phyloP scores from a whole-genome alignment of 495 filamentous ascomycete species.

The Astrocystis sublimbata region DNA sequence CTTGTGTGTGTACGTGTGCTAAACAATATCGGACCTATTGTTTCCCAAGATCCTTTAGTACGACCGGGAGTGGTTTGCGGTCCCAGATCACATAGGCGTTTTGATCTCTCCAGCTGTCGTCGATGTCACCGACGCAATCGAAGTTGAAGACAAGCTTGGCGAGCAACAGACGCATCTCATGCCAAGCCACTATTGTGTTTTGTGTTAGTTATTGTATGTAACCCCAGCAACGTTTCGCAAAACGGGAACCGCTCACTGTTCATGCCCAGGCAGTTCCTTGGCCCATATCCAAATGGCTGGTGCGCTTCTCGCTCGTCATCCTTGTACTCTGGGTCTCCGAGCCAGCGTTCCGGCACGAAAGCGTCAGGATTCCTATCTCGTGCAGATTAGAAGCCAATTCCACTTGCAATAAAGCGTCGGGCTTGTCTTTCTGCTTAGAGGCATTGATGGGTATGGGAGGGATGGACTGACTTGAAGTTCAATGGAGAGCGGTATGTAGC shows the following conservation, averaged over 20 bases:
- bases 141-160: slow-evolving; percentile 42
- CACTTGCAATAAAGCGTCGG: slow-evolving; percentile 23
- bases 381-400: neutral
- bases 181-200: slow-evolving; percentile 31
- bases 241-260: slow-evolving; percentile 18
- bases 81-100: slow-evolving; percentile 28
- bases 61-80: slow-evolving; percentile 24
- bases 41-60: neutral
- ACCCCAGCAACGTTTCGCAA: no score
- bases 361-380: slow-evolving; percentile 34
- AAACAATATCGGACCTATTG: neutral
- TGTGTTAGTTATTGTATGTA: slow-evolving; percentile 7
- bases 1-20: no score
- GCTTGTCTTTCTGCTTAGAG: neutral
- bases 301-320: slow-evolving; percentile 37
- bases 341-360: slow-evolving; percentile 47
- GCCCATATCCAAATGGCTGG: slow-evolving; percentile 33
- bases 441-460: neutral
- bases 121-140: slow-evolving; percentile 40
- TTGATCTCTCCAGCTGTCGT: slow-evolving; percentile 29
- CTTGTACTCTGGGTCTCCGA: slow-evolving; percentile 28
- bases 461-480: slow-evolving; percentile 38
- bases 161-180: slow-evolving; percentile 42
- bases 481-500: slow-evolving; percentile 32
- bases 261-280: slow-evolving; percentile 33